These are phyloP conservation scores for Trapa incisa DNA, from an alignment of 345 rosid genomes.

Conservation along the genomic window DNA sequence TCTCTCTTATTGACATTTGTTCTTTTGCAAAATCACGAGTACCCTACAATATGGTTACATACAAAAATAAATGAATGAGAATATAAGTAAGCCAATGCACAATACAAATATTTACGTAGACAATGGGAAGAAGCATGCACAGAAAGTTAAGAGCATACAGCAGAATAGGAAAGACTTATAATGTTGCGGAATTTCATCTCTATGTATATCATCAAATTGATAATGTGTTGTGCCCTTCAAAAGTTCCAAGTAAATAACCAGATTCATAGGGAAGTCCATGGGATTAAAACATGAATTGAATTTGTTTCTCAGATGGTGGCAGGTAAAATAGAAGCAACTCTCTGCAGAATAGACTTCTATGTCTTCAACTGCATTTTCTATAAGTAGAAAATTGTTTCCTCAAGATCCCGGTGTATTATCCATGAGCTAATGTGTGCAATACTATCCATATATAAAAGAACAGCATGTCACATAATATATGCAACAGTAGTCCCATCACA, in stretches of 20 bases:
- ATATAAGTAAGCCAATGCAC: background rate
- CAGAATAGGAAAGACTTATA: background rate
- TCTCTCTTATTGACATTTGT: constrained; percentile 72
- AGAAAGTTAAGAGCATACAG: background rate
- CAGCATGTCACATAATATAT: background rate
- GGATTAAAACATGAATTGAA: background rate
- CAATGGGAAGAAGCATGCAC: background rate
- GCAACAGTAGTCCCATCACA: background rate
- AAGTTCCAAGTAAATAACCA: background rate
- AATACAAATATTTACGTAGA: background rate
- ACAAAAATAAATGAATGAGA: background rate
- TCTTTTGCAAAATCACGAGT: constrained; percentile 87
- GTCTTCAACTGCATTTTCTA: background rate
- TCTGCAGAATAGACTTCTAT: background rate
- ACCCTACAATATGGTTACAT: constrained; percentile 27
- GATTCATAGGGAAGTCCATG: background rate
- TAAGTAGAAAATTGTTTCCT: background rate
- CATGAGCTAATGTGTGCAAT: background rate
- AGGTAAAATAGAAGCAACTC: background rate
- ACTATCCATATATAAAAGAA: background rate
- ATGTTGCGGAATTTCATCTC: background rate
- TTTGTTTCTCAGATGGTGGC: background rate
- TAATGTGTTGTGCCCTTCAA: background rate
- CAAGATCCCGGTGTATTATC: background rate
- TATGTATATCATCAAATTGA: background rate